Conservation (phyloP, 169 alveolate species). For the Plasmodium malariae region DNA sequence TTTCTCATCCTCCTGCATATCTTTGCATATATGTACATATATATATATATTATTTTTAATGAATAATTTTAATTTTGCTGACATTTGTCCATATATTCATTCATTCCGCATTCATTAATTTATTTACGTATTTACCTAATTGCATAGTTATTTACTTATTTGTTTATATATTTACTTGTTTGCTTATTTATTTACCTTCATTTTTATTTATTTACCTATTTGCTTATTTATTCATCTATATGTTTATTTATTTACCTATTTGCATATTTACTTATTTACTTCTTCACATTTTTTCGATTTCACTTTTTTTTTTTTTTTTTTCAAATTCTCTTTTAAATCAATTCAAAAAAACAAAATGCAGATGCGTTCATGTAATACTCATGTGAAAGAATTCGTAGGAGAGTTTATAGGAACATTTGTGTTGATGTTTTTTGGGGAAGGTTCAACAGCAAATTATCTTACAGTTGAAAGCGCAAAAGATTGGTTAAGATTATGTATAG, state of each 20-base stretch:
- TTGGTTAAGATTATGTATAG: conserved; percentile 72
- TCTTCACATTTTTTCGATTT: neutral
- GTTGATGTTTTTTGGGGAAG: conserved; percentile 76
- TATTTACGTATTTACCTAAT: too few species aligned
- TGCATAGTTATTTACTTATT: too few species aligned
- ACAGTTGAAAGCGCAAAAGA: conserved; percentile 11
- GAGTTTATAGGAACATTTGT: conserved; percentile 72
- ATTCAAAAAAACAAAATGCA: conserved; percentile 14
- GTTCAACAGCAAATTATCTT: conserved; percentile 61
- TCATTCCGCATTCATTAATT: too few species aligned
- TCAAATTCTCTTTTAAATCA: neutral
- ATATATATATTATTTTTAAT: too few species aligned
- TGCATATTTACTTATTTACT: neutral
- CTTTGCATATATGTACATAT: too few species aligned
- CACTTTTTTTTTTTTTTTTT: neutral
- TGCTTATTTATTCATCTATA: neutral
- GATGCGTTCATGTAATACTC: neutral
- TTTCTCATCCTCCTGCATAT: too few species aligned
- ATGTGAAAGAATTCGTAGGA: conserved; percentile 52
- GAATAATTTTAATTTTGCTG: too few species aligned
- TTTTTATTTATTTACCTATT: neutral
- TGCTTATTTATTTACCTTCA: conserved; percentile 2
- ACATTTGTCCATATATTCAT: too few species aligned
- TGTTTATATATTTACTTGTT: neutral
- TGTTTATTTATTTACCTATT: neutral